Evolutionary conservation across 106 monocot genomes (phyloP), one percentile per base, ranked within the genome.

Genomic region (Dendrobium huoshanense): DNA sequence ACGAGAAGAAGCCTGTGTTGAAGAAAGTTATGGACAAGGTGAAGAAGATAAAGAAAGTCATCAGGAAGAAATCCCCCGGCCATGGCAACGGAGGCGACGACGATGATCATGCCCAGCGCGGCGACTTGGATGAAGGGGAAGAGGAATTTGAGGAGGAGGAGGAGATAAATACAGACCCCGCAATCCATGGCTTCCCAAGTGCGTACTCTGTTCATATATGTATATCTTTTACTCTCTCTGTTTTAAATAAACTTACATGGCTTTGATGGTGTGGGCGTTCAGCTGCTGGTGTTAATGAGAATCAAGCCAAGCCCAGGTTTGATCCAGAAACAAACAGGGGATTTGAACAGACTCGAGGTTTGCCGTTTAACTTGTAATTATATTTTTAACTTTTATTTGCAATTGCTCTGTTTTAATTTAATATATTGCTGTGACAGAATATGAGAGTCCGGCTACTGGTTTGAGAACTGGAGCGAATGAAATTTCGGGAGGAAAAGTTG

Each of bases 1-100:
- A 81, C 40, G 84, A 85, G 80, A 87, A 84, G 77, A 89, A 82
- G 68, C 86, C 88, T 11, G 79, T 86, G 29, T 19, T 88, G 73
- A 82, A 44, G 79, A 90, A 90, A 67, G 79, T 90, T 55, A 90
- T 86, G 78, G 88, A 88, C 2, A 90, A 81, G 86, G 85, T 86
- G 84, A 88, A 86, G 80, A 90, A 82, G 83, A 67, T 90, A 1
- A 90, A 90, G 86, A 68, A 80, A 42, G 82, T 41, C 24, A 45
- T 88, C 24, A 75, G 55, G 73, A 85, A 85, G 58, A 83, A 78
- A 73, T 43, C 27, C 48, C 80, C 65, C 1, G 80, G 83, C 42
- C 41, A 85, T 37, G 78, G 78, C n/a, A 40, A 41, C 16, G 43
- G 17, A 7, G 72, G 72, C 15, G 72, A 72, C 11, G 72, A 16